Evolutionary conservation across 257 asterid species (phyloP), one percentile per base, ranked within the genome.

Genomic region (Scutellaria barbata): DNA sequence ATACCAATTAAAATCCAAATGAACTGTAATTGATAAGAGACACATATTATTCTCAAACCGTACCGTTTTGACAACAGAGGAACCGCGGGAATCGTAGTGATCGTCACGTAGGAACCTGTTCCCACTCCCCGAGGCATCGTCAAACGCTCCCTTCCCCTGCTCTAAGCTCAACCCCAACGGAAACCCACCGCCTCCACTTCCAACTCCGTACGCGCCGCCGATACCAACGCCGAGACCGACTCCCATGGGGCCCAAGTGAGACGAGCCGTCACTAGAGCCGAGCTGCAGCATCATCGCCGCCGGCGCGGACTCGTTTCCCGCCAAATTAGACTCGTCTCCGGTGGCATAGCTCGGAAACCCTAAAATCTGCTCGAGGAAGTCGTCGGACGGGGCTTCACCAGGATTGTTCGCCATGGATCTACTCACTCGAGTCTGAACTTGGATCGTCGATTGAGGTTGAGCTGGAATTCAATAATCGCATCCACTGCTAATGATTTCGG

Each of bases 131-230:
- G 88, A 83, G 17, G 79, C 88, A 22, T 85, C 98, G 37, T 74
- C 72, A 45, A 81, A 91, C 64, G 89, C 96, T 45, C 85, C 73
- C 56, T 84, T 94, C 78, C 96, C 93, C 41, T 87, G 96, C 55
- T 95, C 99, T 74, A 89, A 85, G 81, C 98, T 91, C 88, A 94
- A 72, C 53, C 95, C 98, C 50, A 94, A 74, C n/a, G 99, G 99
- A 78, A 88, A 94, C 35, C 89, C 86, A 9, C 82, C 88, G 0
- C 86, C 82, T 5, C 84, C 87, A 17, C 84, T 82, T 7, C 82
- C 89, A 12, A 73, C 79, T 2, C 80, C 87, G 40, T 75, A 80
- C 3, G 62, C 77, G 5, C 84, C 77, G 48, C 89, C 90, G 52
- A 79, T 63, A 25, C 83, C 82, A 22, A 74, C 76, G n/a, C 90